phyloP scores from a whole-genome alignment of 73 alveolate species.

The Paramecium pentaurelia region DNA sequence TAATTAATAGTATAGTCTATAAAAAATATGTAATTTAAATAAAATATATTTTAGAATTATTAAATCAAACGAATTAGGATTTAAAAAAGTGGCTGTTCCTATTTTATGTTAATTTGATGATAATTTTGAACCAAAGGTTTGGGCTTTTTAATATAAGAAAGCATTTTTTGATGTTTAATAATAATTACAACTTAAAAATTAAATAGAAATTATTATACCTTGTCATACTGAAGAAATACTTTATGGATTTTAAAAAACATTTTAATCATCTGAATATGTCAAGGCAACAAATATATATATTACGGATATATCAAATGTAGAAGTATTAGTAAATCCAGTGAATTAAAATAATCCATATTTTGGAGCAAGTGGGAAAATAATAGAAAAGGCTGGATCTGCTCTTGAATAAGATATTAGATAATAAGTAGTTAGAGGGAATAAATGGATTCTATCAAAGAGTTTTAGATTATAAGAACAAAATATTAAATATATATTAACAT shows the following conservation, averaged over 20 bases:
- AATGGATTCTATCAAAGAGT: neutral
- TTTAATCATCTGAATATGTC: neutral
- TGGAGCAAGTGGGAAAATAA: neutral
- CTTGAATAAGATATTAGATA: neutral
- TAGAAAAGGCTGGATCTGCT: neutral
- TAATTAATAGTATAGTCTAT: neutral
- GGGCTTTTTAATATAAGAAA: neutral
- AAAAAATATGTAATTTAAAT: neutral
- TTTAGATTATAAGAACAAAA: neutral
- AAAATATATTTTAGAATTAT: neutral
- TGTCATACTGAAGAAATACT: neutral
- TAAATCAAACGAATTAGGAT: neutral
- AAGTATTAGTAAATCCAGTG: neutral
- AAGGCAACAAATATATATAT: neutral
- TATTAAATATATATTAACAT: neutral
- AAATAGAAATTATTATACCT: neutral
- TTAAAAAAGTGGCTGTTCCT: neutral
- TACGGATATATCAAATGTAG: neutral
- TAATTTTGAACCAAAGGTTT: neutral
- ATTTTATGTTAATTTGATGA: neutral
- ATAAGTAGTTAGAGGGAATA: neutral
- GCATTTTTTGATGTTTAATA: neutral
- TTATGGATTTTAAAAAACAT: neutral
- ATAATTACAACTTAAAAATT: neutral
- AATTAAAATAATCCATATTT: neutral